Percentiles rank a stretch among this genome's conserved stretches.
Conservation (phyloP, 2,329 filamentous ascomycete species). For the Pyrenophora teres region DNA sequence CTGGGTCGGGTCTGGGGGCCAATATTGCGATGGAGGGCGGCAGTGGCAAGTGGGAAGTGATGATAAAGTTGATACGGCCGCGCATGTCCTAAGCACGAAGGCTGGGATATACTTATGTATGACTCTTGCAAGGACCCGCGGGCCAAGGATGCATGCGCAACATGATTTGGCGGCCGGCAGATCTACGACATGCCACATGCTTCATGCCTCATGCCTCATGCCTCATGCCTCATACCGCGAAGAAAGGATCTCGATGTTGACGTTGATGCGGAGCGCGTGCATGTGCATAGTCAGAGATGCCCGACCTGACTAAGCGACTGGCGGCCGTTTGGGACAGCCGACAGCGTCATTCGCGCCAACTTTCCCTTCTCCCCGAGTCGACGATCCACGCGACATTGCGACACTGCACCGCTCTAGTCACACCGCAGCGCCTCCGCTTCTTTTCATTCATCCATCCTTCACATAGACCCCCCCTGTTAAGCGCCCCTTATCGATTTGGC, state of each 20-base stretch:
- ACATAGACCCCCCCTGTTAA: background rate
- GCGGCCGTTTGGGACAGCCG: slow-evolving; percentile 1
- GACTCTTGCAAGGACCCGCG: no score
- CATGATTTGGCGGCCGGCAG: no score
- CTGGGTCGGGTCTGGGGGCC: background rate
- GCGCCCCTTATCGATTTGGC: background rate
- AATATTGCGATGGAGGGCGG: no score
- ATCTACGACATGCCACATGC: no score
- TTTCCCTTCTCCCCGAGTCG: slow-evolving; percentile 8
- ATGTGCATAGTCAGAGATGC: background rate
- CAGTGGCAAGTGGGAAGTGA: no score
- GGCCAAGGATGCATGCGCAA: background rate
- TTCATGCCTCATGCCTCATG: background rate
- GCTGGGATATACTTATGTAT: background rate
- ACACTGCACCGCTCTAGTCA: slow-evolving; percentile 17
- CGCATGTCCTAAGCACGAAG: background rate
- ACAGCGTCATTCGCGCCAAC: slow-evolving; percentile 23
- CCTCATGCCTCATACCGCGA: background rate
- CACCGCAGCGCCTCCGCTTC: slow-evolving; percentile 8
- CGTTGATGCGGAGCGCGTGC: background rate
- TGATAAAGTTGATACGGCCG: no score
- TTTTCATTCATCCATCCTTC: background rate
- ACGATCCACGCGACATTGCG: slow-evolving; percentile 21
- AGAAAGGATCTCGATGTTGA: background rate
- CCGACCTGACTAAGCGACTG: slow-evolving; percentile 15